These are phyloP conservation scores for Polytrichum commune DNA, from an alignment of 225 moss, liverwort and hornwort species.

Conservation along the genomic window DNA sequence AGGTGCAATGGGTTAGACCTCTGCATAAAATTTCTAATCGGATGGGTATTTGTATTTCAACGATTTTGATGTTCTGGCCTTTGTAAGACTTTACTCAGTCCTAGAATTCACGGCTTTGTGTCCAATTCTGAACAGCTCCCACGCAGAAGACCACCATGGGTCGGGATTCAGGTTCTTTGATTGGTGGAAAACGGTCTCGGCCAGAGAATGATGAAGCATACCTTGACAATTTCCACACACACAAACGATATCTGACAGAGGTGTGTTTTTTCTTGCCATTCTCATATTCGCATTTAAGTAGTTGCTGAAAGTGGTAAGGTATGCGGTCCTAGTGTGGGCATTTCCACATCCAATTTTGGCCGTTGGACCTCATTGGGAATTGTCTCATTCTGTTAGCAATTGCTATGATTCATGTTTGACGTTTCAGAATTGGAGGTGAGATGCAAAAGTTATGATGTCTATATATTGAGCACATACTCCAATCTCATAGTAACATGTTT, in stretches of 20 bases:
- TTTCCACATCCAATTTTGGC: too few species aligned
- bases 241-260: slow-evolving; percentile 95
- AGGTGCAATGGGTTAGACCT: neutral
- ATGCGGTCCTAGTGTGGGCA: neutral
- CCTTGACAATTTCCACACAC: slow-evolving; percentile 87
- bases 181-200: slow-evolving; percentile 78
- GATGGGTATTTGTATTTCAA: neutral
- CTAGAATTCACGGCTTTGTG: neutral
- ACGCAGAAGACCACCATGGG: slow-evolving; percentile 31
- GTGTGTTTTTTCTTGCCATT: slow-evolving; percentile 26
- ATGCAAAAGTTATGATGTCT: too few species aligned
- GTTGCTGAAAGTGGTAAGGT: slow-evolving; percentile 1
- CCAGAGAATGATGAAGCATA: slow-evolving; percentile 86
- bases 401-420: too few species aligned
- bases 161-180: slow-evolving; percentile 62
- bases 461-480: too few species aligned
- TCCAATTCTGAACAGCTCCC: neutral
- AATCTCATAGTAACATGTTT: too few species aligned
- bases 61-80: neutral
- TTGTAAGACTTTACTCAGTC: neutral
- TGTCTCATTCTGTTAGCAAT: too few species aligned
- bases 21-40: neutral
- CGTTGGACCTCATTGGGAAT: too few species aligned
- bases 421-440: too few species aligned
- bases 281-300: slow-evolving; percentile 6